phyloP scores from a whole-genome alignment of 2,329 filamentous ascomycete species.

The Juglanconis sp. region DNA sequence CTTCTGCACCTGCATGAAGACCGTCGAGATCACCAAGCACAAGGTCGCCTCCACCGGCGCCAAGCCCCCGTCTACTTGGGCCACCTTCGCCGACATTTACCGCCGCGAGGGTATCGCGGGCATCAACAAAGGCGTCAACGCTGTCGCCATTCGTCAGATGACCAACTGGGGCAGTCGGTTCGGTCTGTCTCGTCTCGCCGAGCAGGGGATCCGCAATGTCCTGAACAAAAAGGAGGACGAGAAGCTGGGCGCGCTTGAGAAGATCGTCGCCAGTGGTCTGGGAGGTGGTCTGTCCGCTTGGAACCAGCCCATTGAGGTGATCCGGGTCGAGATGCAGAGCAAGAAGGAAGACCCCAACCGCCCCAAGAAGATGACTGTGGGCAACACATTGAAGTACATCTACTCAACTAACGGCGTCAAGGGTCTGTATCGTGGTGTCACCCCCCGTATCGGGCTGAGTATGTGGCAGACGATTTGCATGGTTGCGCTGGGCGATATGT shows the following conservation, averaged over 20 bases:
- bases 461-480: constrained; percentile 99
- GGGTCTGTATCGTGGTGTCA: constrained; percentile 93
- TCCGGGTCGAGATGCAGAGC: constrained; percentile 99
- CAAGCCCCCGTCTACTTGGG: constrained; percentile 85
- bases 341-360: constrained; percentile 97
- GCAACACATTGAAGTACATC: constrained; percentile 82
- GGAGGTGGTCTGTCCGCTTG: constrained; percentile 95
- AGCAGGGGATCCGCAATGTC: constrained; percentile 76
- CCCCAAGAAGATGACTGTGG: constrained; percentile 98
- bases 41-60: constrained; percentile 82
- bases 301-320: constrained; percentile 99
- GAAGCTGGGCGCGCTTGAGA: constrained; percentile 77
- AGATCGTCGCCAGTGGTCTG: constrained; percentile 79
- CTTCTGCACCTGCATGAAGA: constrained; percentile 99
- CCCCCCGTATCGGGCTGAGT: constrained; percentile 88
- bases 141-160: constrained; percentile 97
- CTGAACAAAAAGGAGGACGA: constrained; percentile 77
- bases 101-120: constrained; percentile 87
- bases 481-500: constrained; percentile 98
- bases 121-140: constrained; percentile 98
- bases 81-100: constrained; percentile 97
- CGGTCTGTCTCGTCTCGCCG: constrained; percentile 86
- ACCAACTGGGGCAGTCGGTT: constrained; percentile 99
- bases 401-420: constrained; percentile 83
- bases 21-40: constrained; percentile 98